Evolutionary conservation across 306 rosid genomes (phyloP), one percentile per base, ranked within the genome.

Genomic region (Delonix regia): DNA sequence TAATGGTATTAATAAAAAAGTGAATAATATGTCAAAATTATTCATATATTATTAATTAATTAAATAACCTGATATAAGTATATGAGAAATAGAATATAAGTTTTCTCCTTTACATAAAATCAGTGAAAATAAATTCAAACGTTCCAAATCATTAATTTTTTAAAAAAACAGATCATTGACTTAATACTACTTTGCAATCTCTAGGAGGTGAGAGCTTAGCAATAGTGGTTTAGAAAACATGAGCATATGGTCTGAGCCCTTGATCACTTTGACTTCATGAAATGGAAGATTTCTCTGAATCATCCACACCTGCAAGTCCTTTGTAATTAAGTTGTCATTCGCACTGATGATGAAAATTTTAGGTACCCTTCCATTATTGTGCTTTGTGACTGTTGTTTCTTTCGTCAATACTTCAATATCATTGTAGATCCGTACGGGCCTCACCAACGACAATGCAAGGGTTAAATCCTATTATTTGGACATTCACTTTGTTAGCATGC

Each of bases 171-270:
- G 47, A 42, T 42, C 47, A 42, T 2, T 42, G 47, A 14, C 47
- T 22, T 62, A 67, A 61, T 80, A 77, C 11, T 53, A 83, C 2
- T 78, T 8, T 0, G 74, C 86, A 55, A 88, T 66, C 34, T 61
- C 25, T 4, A 63, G 52, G 65, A 84, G 85, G 27, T 0, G 5
- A 15, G 76, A 78, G 72, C 57, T 56, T 4, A 86, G 52, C 34
- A 67, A 51, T 7, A 15, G 6, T 2, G 86, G 83, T 71, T 71
- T 63, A 8, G 86, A 80, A 45, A 86, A 36, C 84, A 89, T 84
- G 30, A 82, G 88, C 90, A 86, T 86, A 65, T 86, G 88, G 72
- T 84, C 88, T 4, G 87, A 66, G 22, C 75, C 71, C 5, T 34
- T 27, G 1, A 86, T 80, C 49, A 80, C 69, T 70, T 66, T 72